Base-by-base conservation (phyloP, 345 rosid species). In the Murraya koenigii region DNA sequence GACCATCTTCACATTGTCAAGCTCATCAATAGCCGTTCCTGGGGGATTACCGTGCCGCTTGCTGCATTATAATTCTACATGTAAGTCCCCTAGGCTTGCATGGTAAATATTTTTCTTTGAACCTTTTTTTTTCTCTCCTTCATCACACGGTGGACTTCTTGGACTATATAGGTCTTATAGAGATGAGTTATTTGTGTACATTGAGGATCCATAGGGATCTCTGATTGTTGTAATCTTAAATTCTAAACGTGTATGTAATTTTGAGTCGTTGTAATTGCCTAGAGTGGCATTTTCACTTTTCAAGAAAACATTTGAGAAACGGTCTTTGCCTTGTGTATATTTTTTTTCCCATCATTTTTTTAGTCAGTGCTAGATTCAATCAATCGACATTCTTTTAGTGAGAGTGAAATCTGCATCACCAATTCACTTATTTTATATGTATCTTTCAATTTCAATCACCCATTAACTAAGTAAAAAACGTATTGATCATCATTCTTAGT, bases 51-150 rank as follows among this genome's bases (percentile, higher is more conserved):
- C 44, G 69, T 61, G 64, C 33, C 28, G 25, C 74, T 15, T 39
- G 25, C 74, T 17, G 70, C 70, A n/a, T 54, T 62, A 15, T 47
- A 76, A 81, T 70, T 81, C 55, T 6, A 36, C 61, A 35, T 71
- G 52, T 2, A 61, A 75, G 75, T 66, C 76, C 73, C 59, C 14
- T 22, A 15, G 38, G 82, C 70, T 71, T 41, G 52, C 63, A 71
- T 23, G 87, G 90, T 89, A 86, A 80, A 87, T 88, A 83, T 69
- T 20, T 59, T 36, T 81, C 71, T 65, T 20, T 68, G 68, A 77
- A 75, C 66, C 23, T 72, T 39, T 63, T 14, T 66, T 66, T 74
- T 49, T 73, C n/a, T 10, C 2, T 10, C 47, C 14, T 52, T 62
- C 69, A 39, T 8, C 59, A 76, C 83, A 78, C 78, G 66, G 74